phyloP scores from a whole-genome alignment of 2,329 filamentous ascomycete genomes.

The Myriosclerotinia curreyana region DNA sequence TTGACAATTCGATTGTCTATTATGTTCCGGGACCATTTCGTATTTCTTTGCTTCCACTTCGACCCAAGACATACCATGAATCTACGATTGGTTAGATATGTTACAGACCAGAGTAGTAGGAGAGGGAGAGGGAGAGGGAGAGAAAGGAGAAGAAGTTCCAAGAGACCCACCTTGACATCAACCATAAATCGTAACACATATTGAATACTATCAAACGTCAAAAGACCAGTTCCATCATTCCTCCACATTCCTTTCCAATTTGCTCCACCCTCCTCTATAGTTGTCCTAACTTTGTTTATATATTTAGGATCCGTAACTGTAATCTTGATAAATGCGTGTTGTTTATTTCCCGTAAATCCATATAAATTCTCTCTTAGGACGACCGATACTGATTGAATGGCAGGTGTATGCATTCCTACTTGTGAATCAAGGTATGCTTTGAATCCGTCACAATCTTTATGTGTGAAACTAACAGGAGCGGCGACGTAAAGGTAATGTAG shows the following conservation, averaged over 20 bases:
- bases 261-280: slow-evolving; percentile 70
- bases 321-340: slow-evolving; percentile 90
- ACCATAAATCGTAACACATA: slow-evolving; percentile 98
- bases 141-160: not conserved
- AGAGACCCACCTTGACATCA: slow-evolving; percentile 68
- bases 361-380: slow-evolving; percentile 87
- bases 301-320: slow-evolving; percentile 86
- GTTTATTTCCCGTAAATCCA: slow-evolving; percentile 88
- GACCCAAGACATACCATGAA: slow-evolving; percentile 97
- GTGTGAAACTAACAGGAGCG: slow-evolving; percentile 77
- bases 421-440: slow-evolving; percentile 76
- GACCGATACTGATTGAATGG: slow-evolving; percentile 78
- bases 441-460: slow-evolving; percentile 74
- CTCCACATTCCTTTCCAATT: slow-evolving; percentile 95
- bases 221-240: slow-evolving; percentile 63
- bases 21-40: slow-evolving; percentile 60
- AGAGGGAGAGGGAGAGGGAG: not conserved
- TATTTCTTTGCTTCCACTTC: slow-evolving; percentile 76
- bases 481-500: slow-evolving; percentile 94
- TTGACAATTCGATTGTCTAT: slow-evolving; percentile 88
- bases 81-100: slow-evolving; percentile 45
- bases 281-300: slow-evolving; percentile 70
- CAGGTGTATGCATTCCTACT: slow-evolving; percentile 67
- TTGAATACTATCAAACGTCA: slow-evolving; percentile 94
- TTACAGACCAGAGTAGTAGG: not conserved